These are phyloP conservation scores for Ampelomyces quisqualis DNA, from an alignment of 2,329 filamentous ascomycete genomes.

Conservation along the genomic window DNA sequence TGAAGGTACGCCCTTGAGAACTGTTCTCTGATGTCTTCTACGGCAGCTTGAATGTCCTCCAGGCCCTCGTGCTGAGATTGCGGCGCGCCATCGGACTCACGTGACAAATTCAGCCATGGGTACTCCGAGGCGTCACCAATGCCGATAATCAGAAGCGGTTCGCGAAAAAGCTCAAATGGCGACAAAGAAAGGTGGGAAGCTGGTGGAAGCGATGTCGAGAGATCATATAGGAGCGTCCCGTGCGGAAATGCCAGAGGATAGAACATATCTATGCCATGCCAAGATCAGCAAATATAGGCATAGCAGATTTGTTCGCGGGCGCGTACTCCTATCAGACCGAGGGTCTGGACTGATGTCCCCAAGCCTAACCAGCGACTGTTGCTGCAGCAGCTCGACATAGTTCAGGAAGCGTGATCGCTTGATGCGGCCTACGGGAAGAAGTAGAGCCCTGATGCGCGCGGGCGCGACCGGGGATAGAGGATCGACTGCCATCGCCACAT, in stretches of 20 bases:
- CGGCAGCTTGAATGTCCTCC: slow-evolving; percentile 56
- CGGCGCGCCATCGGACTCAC: slow-evolving; percentile 21
- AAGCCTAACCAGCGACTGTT: slow-evolving; percentile 78
- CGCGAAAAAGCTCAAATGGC: slow-evolving; percentile 87
- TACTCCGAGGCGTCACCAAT: slow-evolving; percentile 77
- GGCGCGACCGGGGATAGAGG: slow-evolving; percentile 81
- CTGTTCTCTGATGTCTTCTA: slow-evolving; percentile 69
- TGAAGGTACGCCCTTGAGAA: slow-evolving; percentile 77
- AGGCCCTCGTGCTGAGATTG: slow-evolving; percentile 29
- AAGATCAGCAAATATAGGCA: slow-evolving; percentile 35
- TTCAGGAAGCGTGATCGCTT: slow-evolving; percentile 75
- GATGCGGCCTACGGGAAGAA: slow-evolving; percentile 84
- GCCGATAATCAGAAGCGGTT: slow-evolving; percentile 79
- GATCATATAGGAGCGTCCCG: slow-evolving; percentile 84
- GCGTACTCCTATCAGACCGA: slow-evolving; percentile 80
- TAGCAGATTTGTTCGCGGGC: slow-evolving; percentile 22
- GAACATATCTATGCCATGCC: slow-evolving; percentile 72
- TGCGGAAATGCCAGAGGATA: slow-evolving; percentile 84
- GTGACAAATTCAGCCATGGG: slow-evolving; percentile 47
- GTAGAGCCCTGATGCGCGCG: slow-evolving; percentile 82
- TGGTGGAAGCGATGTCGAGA: slow-evolving; percentile 77
- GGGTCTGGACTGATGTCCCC: slow-evolving; percentile 84
- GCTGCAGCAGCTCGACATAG: slow-evolving; percentile 75
- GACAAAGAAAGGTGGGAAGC: slow-evolving; percentile 75
- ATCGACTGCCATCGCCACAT: slow-evolving; percentile 79